Percentiles rank a stretch among this genome's conserved stretches.
Conservation (phyloP, 257 asterid genomes). For the Osmanthus fragrans region DNA sequence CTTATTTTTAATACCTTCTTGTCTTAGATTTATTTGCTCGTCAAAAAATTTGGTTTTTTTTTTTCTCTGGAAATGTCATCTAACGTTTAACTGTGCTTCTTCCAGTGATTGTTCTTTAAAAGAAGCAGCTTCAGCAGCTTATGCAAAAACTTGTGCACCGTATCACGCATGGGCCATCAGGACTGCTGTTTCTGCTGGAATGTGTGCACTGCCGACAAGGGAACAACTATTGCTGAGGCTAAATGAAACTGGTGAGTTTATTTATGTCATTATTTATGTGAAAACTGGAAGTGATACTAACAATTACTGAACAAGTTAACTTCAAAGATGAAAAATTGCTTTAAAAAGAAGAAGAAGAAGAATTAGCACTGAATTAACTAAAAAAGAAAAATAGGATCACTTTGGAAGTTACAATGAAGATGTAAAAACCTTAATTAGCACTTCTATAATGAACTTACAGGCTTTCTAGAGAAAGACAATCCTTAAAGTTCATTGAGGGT, state of each 20-base stretch:
- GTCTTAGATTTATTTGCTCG: neutral
- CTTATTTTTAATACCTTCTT: neutral
- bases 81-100: neutral
- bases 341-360: neutral
- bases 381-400: neutral
- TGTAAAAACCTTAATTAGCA: neutral
- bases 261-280: neutral
- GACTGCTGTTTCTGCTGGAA: slow-evolving; percentile 94
- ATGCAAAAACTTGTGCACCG: slow-evolving; percentile 81
- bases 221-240: slow-evolving; percentile 78
- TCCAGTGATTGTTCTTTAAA: slow-evolving; percentile 63
- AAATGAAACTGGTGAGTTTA: slow-evolving; percentile 73
- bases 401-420: neutral
- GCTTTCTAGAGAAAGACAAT: neutral
- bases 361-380: neutral
- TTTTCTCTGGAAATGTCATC: neutral
- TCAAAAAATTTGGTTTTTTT: neutral
- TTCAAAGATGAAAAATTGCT: neutral
- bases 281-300: neutral
- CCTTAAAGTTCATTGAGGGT: neutral
- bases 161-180: slow-evolving; percentile 92
- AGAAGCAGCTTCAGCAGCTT: slow-evolving; percentile 84
- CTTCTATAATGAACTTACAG: neutral
- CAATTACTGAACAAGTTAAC: no score
- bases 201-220: slow-evolving; percentile 91